Percentiles rank a stretch among this genome's conserved stretches.
Evolutionary conservation across 805 yeast genomes (phyloP).

Genomic region (Priceomyces castillae): DNA sequence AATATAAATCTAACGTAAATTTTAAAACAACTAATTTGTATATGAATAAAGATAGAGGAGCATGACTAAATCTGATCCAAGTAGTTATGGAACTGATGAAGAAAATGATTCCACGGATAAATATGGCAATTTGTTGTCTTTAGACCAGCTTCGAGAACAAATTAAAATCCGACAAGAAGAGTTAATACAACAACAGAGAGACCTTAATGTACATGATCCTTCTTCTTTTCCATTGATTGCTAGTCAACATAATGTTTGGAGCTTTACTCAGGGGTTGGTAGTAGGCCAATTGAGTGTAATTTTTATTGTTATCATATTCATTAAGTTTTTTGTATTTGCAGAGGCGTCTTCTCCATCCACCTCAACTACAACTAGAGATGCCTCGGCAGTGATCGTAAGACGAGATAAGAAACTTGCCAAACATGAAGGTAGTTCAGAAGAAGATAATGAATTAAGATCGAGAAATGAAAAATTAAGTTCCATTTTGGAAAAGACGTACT

Average conservation of each 20-base stretch:
- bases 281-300: constrained; percentile 75
- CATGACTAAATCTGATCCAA: background rate
- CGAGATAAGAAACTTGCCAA: constrained; percentile 25
- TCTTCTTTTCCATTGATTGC: background rate
- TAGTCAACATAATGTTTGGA: constrained; percentile 37
- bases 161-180: constrained; percentile 29
- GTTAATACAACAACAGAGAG: constrained; percentile 27
- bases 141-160: constrained; percentile 25
- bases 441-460: constrained; percentile 10
- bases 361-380: constrained; percentile 23
- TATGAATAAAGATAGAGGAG: background rate
- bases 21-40: background rate
- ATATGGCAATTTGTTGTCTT: constrained; percentile 2
- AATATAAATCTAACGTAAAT: no score
- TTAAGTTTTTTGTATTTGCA: constrained; percentile 74
- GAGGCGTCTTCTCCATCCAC: constrained; percentile 51
- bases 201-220: constrained; percentile 17
- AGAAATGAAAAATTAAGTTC: constrained; percentile 23
- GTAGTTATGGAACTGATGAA: background rate
- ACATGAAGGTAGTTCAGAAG: constrained; percentile 15
- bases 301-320: constrained; percentile 57
- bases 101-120: background rate
- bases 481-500: constrained; percentile 89
- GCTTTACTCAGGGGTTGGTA: constrained; percentile 75
- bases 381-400: constrained; percentile 31